These are phyloP conservation scores for Penicillium diatomitis DNA, from an alignment of 495 filamentous ascomycete genomes.

Conservation along the genomic window DNA sequence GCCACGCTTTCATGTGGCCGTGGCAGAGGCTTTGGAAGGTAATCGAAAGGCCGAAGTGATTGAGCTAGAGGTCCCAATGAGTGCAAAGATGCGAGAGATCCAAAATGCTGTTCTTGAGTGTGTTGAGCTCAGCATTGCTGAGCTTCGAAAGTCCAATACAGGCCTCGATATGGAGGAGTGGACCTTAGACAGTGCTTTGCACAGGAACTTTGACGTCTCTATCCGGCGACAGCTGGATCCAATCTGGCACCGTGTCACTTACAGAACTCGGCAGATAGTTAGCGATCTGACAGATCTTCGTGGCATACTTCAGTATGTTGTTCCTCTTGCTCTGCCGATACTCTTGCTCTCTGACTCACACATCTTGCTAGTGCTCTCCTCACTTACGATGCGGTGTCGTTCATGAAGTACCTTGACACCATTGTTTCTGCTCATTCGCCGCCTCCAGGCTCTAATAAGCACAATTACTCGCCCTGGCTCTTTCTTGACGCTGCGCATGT, in stretches of 20 bases:
- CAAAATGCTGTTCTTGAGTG: constrained; percentile 94
- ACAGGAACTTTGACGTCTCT: constrained; percentile 84
- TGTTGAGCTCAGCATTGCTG: constrained; percentile 86
- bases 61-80: constrained; percentile 95
- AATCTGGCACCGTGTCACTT: constrained; percentile 94
- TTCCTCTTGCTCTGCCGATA: neutral
- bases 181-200: constrained; percentile 90
- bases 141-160: constrained; percentile 80
- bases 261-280: constrained; percentile 89
- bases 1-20: constrained; percentile 89
- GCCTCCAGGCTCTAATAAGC: constrained; percentile 74
- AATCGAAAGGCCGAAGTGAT: constrained; percentile 93
- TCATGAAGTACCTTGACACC: constrained; percentile 88
- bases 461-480: constrained; percentile 91
- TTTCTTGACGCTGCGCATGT: constrained; percentile 93
- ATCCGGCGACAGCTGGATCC: constrained; percentile 87
- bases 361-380: constrained; percentile 47
- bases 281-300: constrained; percentile 78
- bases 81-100: constrained; percentile 82
- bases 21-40: constrained; percentile 82
- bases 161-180: constrained; percentile 95
- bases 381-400: constrained; percentile 82
- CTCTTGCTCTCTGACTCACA: constrained; percentile 8
- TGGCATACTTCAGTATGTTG: constrained; percentile 65
- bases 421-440: constrained; percentile 86